Conservation (phyloP, 192 early-diverging fungal species). For the Pilobolus umbonatus region DNA sequence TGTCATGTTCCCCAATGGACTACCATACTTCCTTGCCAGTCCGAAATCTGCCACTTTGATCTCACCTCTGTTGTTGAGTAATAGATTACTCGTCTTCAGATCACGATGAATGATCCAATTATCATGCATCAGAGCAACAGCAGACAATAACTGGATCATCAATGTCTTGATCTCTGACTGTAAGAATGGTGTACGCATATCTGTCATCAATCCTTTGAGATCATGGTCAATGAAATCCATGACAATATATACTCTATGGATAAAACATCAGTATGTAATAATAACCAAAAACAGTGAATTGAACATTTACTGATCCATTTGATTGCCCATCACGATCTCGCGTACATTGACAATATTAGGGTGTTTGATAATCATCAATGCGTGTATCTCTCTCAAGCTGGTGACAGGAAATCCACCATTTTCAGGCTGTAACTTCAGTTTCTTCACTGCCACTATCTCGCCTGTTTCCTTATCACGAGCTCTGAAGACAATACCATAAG, state of each 20-base stretch:
- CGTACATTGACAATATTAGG: conserved; percentile 79
- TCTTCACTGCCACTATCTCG: conserved; percentile 59
- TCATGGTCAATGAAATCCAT: conserved; percentile 99
- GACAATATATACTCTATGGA: conserved; percentile 82
- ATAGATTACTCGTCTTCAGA: conserved; percentile 59
- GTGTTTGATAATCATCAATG: conserved; percentile 72
- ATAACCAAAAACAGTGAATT: background rate
- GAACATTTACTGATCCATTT: conserved; percentile 47
- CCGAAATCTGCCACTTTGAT: conserved; percentile 73
- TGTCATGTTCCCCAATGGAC: conserved; percentile 59
- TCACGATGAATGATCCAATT: conserved; percentile 71
- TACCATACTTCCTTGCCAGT: conserved; percentile 58
- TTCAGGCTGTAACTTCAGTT: conserved; percentile 53
- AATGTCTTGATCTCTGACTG: conserved; percentile 83
- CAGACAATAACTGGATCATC: conserved; percentile 64
- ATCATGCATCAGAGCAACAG: conserved; percentile 56
- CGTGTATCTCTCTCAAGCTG: conserved; percentile 71
- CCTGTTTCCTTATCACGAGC: conserved; percentile 78
- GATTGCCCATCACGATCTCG: conserved; percentile 70
- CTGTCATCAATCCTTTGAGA: conserved; percentile 84
- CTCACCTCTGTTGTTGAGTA: conserved; percentile 54
- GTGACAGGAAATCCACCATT: conserved; percentile 77
- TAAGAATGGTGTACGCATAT: conserved; percentile 73
- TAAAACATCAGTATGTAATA: conserved; percentile 13
- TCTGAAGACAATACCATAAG: conserved; percentile 95